A percentile compares a stretch with the other conserved stretches of the same genome.
Conservation (phyloP, 345 rosid genomes). For the Eucalyptus leucophloia region DNA sequence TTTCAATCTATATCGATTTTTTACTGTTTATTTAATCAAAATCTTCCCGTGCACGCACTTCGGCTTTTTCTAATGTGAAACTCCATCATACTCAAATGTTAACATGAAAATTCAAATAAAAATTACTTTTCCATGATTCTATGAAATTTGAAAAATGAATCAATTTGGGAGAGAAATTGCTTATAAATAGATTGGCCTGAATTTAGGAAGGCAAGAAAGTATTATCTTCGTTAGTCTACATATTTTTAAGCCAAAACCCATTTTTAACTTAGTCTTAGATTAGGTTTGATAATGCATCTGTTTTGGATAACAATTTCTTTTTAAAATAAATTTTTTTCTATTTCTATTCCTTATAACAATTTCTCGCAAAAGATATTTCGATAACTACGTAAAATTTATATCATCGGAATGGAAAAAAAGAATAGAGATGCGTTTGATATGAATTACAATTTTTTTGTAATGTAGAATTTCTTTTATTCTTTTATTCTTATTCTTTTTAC, state of each 20-base stretch:
- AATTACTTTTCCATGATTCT: not conserved
- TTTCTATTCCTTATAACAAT: fast-evolving
- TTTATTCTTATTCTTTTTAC: too few species aligned
- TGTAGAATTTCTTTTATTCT: too few species aligned
- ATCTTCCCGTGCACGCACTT: not conserved
- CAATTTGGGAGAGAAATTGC: fast-evolving
- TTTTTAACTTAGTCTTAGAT: too few species aligned
- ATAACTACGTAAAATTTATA: too few species aligned
- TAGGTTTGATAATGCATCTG: fast-evolving
- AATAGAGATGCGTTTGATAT: too few species aligned
- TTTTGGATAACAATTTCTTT: fast-evolving
- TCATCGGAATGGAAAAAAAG: too few species aligned
- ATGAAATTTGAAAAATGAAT: not conserved
- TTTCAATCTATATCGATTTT: not conserved
- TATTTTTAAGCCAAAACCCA: not conserved
- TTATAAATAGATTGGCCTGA: not conserved
- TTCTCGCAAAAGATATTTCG: fast-evolving
- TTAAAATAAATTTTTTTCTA: fast-evolving
- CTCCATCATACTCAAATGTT: not conserved
- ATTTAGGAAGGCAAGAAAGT: not conserved
- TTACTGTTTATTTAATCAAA: not conserved
- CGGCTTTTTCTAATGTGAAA: not conserved
- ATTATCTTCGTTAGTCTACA: not conserved
- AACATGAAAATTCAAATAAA: not conserved
- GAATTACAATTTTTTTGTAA: too few species aligned